A percentile compares a stretch with the other conserved stretches of the same genome.
These are phyloP conservation scores for Schizochytrium sp. DNA, from an alignment of 108 stramenopile genomes.

Conservation along the genomic window DNA sequence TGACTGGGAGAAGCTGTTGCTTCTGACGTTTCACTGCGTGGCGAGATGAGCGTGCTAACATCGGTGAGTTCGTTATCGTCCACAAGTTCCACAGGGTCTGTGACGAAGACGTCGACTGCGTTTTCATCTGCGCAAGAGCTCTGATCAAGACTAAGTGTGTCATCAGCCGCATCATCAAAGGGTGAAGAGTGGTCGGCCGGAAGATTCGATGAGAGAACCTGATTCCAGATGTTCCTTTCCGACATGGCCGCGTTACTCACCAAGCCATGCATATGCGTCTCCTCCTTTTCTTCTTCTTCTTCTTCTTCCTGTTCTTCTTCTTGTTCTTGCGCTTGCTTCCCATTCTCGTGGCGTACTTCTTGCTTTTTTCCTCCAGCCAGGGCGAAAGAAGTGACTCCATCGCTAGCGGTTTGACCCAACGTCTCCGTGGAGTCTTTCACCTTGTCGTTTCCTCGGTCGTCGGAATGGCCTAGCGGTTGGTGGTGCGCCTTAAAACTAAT, in stretches of 20 bases:
- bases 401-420: neutral
- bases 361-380: no score
- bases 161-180: neutral
- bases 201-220: neutral
- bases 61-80: no score
- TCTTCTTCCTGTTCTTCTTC: no score
- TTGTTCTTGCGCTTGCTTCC: no score
- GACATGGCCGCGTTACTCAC: neutral
- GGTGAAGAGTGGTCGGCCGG: neutral
- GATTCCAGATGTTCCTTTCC: neutral
- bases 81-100: no score
- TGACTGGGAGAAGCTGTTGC: no score
- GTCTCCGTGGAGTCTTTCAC: neutral
- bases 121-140: neutral
- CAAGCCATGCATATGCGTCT: no score
- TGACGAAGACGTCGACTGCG: neutral
- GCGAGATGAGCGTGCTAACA: no score
- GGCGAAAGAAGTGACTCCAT: no score
- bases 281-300: no score
- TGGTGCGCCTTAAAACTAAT: neutral
- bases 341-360: no score
- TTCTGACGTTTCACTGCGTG: no score
- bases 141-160: neutral
- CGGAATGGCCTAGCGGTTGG: neutral
- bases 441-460: neutral